Conservation (phyloP, 1,284 basidiomycete genomes). For the Serendipita sp. region DNA sequence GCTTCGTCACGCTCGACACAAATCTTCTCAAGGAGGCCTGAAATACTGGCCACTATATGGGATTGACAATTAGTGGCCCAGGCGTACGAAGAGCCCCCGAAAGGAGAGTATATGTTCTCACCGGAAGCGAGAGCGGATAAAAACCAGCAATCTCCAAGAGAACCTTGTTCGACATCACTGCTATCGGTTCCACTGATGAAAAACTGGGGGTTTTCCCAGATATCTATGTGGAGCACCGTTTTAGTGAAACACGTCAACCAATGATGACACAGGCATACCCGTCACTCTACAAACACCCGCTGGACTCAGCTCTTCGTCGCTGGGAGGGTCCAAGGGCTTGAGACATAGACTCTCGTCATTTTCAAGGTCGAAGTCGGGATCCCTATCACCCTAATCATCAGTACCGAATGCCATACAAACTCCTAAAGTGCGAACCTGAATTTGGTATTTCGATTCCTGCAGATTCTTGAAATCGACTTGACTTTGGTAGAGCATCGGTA, state of each 20-base stretch:
- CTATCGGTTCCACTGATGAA: constrained; percentile 25
- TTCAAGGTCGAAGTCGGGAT: constrained; percentile 38
- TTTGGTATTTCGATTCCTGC: constrained; percentile 20
- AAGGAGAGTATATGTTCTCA: not conserved
- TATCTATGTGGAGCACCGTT: constrained; percentile 19
- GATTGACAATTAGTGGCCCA: not conserved
- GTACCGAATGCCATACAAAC: constrained; percentile 1
- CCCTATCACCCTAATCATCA: constrained; percentile 20
- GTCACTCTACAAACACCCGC: constrained; percentile 30
- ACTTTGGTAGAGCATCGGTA: constrained; percentile 27
- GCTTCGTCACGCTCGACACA: constrained; percentile 25
- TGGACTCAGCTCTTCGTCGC: constrained; percentile 20
- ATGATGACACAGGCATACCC: constrained; percentile 31
- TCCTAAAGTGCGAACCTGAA: constrained; percentile 15
- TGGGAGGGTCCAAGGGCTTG: constrained; percentile 21
- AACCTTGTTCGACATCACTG: constrained; percentile 30
- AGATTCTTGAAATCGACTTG: constrained; percentile 25
- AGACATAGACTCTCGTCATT: constrained; percentile 30
- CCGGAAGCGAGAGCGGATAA: constrained; percentile 31
- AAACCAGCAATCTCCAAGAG: constrained; percentile 35
- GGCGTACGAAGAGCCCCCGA: not conserved
- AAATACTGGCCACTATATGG: constrained; percentile 22
- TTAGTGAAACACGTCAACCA: no score
- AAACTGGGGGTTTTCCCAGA: constrained; percentile 32
- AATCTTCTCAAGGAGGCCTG: constrained; percentile 33